These are phyloP conservation scores for Cladosporium sp. DNA, from an alignment of 2,329 filamentous ascomycete species.

Conservation along the genomic window DNA sequence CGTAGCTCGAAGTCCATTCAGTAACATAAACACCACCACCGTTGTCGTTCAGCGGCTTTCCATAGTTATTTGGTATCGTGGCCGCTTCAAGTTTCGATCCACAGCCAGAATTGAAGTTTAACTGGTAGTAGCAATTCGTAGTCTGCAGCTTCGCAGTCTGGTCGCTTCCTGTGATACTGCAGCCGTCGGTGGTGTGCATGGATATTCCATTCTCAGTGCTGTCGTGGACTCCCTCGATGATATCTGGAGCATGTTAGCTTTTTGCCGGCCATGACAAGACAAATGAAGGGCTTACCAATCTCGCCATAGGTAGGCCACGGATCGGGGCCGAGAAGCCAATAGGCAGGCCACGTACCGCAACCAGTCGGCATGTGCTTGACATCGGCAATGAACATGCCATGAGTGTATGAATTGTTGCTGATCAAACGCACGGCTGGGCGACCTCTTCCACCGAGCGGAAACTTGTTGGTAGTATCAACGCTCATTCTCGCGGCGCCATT, in stretches of 20 bases:
- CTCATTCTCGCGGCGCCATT: slow-evolving; percentile 32
- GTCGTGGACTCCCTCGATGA: slow-evolving; percentile 40
- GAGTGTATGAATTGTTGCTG: slow-evolving; percentile 40
- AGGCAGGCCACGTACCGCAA: slow-evolving; percentile 45
- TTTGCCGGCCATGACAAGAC: not conserved
- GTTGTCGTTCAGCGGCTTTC: slow-evolving; percentile 32
- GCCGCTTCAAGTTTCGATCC: slow-evolving; percentile 26
- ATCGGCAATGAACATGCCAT: slow-evolving; percentile 43
- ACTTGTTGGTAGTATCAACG: slow-evolving; percentile 43
- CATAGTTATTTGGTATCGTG: slow-evolving; percentile 37
- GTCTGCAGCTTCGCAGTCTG: slow-evolving; percentile 33
- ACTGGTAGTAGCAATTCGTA: slow-evolving; percentile 30
- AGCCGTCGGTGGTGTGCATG: slow-evolving; percentile 35
- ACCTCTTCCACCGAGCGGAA: slow-evolving; percentile 40
- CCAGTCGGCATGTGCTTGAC: slow-evolving; percentile 40
- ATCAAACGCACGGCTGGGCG: slow-evolving; percentile 38
- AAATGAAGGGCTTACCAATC: slow-evolving; percentile 28
- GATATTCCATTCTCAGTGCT: slow-evolving; percentile 32
- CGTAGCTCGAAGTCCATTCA: slow-evolving; percentile 37
- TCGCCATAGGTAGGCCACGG: slow-evolving; percentile 40
- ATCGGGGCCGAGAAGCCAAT: slow-evolving; percentile 44
- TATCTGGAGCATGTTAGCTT: slow-evolving; percentile 27
- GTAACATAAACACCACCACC: slow-evolving; percentile 39
- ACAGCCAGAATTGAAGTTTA: slow-evolving; percentile 35
- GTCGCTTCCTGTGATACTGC: slow-evolving; percentile 33